Evolutionary conservation across 139 green algal species (phyloP).

Genomic region (Picochlorum sp.): DNA sequence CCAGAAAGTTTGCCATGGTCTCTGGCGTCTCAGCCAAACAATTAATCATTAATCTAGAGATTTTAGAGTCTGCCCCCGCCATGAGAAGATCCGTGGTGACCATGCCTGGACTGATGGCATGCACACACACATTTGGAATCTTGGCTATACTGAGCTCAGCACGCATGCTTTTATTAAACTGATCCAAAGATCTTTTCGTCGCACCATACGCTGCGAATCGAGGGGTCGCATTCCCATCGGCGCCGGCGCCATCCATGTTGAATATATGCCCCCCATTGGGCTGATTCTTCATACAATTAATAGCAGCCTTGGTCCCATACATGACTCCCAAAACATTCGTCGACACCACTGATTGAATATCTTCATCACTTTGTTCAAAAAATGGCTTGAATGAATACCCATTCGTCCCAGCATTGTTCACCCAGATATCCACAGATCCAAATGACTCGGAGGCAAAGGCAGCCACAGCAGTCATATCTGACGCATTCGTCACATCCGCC

Average conservation of each 20-base stretch:
- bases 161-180: conserved; percentile 66
- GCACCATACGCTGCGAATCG: conserved; percentile 91
- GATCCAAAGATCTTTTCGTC: conserved; percentile 80
- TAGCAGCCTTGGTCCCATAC: conserved; percentile 82
- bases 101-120: conserved; percentile 87
- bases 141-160: conserved; percentile 31
- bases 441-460: conserved; percentile 42
- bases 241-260: conserved; percentile 87
- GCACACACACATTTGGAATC: conserved; percentile 69
- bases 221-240: conserved; percentile 64
- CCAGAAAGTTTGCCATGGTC: conserved; percentile 62
- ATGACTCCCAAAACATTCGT: conserved; percentile 91
- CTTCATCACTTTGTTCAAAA: conserved; percentile 47
- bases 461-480: conserved; percentile 54
- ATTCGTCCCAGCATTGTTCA: conserved; percentile 77
- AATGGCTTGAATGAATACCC: conserved; percentile 75
- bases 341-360: conserved; percentile 70
- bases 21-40: conserved; percentile 70
- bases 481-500: conserved; percentile 51
- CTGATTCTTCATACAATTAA: conserved; percentile 78
- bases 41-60: conserved; percentile 94
- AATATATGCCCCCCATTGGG: conserved; percentile 75
- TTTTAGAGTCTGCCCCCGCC: conserved; percentile 57
- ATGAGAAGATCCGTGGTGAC: conserved; percentile 92
- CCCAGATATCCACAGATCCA: conserved; percentile 38